These are phyloP conservation scores for Fusarium devonianum DNA, from an alignment of 2,329 filamentous ascomycete genomes.

Conservation along the genomic window DNA sequence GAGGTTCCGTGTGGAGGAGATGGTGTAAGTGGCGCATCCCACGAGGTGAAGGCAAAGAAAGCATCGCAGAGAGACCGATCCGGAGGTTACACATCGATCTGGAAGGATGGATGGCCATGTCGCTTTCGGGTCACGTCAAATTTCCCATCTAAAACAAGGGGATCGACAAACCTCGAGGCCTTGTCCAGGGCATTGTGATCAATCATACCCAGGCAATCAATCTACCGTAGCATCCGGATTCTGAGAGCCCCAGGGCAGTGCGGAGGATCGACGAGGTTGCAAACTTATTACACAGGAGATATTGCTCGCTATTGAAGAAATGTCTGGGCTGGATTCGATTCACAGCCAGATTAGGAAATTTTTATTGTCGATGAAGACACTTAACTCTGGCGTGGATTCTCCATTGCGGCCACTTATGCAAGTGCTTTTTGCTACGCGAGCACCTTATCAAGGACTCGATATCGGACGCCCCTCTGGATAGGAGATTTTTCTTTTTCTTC, in stretches of 20 bases:
- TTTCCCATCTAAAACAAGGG: conserved; percentile 5
- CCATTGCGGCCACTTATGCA: not conserved
- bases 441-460: conserved; percentile 1
- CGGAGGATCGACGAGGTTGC: conserved; percentile 14
- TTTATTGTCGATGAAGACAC: not conserved
- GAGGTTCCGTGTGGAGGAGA: not conserved
- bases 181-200: conserved; percentile 1
- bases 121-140: not conserved
- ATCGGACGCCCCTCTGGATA: not conserved
- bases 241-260: conserved; percentile 1
- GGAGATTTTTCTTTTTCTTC: not conserved
- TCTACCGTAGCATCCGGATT: conserved; percentile 17
- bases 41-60: not conserved
- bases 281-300: too few species aligned
- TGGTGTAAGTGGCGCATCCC: not conserved
- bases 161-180: not conserved
- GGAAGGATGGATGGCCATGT: conserved; percentile 1
- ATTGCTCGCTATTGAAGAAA: not conserved
- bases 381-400: not conserved
- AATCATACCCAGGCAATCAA: conserved; percentile 1
- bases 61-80: not conserved
- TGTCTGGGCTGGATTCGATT: not conserved
- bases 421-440: not conserved
- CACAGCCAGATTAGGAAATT: not conserved
- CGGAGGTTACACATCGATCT: conserved; percentile 7